phyloP scores from a whole-genome alignment of 371 early-diverging fungal species.

The Apophysomyces elegans region DNA sequence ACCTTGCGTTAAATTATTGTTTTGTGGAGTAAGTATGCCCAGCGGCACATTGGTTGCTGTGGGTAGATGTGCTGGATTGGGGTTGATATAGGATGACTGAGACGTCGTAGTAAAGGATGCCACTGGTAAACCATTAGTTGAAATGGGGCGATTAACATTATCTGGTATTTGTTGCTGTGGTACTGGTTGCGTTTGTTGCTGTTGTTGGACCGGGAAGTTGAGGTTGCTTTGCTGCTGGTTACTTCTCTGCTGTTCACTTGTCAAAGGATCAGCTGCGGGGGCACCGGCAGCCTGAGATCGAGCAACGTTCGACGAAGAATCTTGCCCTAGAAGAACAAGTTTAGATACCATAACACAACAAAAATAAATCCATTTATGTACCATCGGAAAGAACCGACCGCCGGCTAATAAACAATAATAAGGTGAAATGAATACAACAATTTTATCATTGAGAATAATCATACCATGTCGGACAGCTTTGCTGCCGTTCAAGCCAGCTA shows the following conservation, averaged over 20 bases:
- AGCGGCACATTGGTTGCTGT: neutral
- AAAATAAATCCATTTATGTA: conserved; percentile 3
- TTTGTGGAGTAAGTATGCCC: neutral
- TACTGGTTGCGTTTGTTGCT: neutral
- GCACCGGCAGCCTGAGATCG: neutral
- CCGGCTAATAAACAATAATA: conserved; percentile 35
- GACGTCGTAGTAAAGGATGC: neutral
- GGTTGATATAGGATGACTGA: neutral
- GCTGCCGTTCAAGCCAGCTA: conserved; percentile 99
- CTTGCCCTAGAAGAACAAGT: neutral
- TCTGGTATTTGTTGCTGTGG: neutral
- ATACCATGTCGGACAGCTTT: conserved; percentile 98
- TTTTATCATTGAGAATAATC: neutral
- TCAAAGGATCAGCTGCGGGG: neutral
- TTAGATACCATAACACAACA: neutral
- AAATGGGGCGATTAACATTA: neutral
- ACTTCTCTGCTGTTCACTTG: conserved; percentile 9
- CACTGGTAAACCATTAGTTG: neutral
- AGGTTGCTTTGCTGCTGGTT: neutral
- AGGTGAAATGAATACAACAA: neutral
- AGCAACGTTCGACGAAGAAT: neutral
- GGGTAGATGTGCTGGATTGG: neutral
- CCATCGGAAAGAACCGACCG: conserved; percentile 54
- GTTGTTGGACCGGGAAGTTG: neutral
- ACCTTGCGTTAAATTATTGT: conserved; percentile 1